A percentile compares a stretch with the other conserved stretches of the same genome.
Evolutionary conservation across 2,329 filamentous ascomycete genomes (phyloP).

Genomic region (Alternaria sp.): DNA sequence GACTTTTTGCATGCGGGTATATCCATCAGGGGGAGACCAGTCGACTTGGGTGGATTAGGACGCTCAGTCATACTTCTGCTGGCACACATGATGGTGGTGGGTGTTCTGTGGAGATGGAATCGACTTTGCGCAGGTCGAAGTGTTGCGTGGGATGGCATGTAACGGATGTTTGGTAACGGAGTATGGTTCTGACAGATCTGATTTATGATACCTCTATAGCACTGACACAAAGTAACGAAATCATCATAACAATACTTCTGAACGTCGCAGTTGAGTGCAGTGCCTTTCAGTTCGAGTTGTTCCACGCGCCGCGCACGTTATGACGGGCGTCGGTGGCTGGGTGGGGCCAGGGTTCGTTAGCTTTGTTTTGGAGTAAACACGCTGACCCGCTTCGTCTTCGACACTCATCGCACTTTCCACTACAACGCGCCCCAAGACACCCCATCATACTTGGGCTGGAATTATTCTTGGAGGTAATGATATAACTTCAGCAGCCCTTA

Average conservation of each 20-base stretch:
- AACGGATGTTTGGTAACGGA: background rate
- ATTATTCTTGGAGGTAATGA: slow-evolving; percentile 22
- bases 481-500: slow-evolving; percentile 25
- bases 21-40: slow-evolving; percentile 19
- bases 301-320: background rate
- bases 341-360: slow-evolving; percentile 19
- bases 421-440: slow-evolving; percentile 15
- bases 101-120: slow-evolving; percentile 40
- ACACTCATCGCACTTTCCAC: slow-evolving; percentile 42
- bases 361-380: slow-evolving; percentile 28
- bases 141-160: slow-evolving; percentile 26
- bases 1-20: slow-evolving; percentile 56
- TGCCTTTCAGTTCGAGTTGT: background rate
- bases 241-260: background rate
- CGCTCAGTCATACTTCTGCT: slow-evolving; percentile 52
- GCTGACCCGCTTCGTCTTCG: slow-evolving; percentile 25
- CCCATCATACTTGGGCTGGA: slow-evolving; percentile 25
- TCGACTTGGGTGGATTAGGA: slow-evolving; percentile 42
- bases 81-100: slow-evolving; percentile 56
- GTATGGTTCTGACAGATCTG: background rate
- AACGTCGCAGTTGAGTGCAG: background rate
- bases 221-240: background rate
- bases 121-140: slow-evolving; percentile 41
- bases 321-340: background rate
- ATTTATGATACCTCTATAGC: slow-evolving; percentile 12